Evolutionary conservation across 257 asterid species (phyloP).

Genomic region (Fraxinus pennsylvanica): DNA sequence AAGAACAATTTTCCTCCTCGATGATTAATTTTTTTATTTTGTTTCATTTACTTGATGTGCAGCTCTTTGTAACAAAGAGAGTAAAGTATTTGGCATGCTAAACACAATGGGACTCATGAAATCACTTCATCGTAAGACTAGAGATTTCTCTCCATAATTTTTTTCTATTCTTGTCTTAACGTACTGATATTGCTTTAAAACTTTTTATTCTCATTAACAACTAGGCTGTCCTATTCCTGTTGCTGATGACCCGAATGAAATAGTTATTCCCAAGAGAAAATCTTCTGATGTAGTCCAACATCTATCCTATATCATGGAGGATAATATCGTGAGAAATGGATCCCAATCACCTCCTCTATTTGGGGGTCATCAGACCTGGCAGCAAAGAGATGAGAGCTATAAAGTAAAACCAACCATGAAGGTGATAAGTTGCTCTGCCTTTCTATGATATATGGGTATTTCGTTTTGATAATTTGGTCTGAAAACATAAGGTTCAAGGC

Average conservation of each 20-base stretch:
- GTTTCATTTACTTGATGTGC: conserved; percentile 34
- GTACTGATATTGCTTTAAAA: not conserved
- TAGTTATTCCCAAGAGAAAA: conserved; percentile 62
- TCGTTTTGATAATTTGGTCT: conserved; percentile 14
- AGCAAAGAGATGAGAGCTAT: conserved; percentile 81
- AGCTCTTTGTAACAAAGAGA: conserved; percentile 92
- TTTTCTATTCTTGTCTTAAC: not conserved
- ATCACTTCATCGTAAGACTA: conserved; percentile 83
- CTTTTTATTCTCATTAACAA: conserved; percentile 10
- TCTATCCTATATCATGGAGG: conserved; percentile 70
- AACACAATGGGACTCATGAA: conserved; percentile 80
- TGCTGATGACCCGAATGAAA: conserved; percentile 54
- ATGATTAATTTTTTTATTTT: conserved; percentile 9
- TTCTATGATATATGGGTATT: conserved; percentile 4
- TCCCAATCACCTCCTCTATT: conserved; percentile 73
- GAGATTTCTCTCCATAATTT: conserved; percentile 4
- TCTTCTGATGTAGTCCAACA: conserved; percentile 56
- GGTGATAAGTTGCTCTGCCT: conserved; percentile 44
- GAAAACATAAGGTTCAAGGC: not conserved
- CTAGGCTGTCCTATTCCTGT: conserved; percentile 86
- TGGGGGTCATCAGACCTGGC: conserved; percentile 88
- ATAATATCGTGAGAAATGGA: conserved; percentile 44
- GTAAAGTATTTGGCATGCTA: conserved; percentile 71
- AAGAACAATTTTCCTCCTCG: conserved; percentile 8
- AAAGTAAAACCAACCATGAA: conserved; percentile 74